A percentile compares a stretch with the other conserved stretches of the same genome.
Conservation (phyloP, 257 asterid genomes). For the Solanum sejunctum region DNA sequence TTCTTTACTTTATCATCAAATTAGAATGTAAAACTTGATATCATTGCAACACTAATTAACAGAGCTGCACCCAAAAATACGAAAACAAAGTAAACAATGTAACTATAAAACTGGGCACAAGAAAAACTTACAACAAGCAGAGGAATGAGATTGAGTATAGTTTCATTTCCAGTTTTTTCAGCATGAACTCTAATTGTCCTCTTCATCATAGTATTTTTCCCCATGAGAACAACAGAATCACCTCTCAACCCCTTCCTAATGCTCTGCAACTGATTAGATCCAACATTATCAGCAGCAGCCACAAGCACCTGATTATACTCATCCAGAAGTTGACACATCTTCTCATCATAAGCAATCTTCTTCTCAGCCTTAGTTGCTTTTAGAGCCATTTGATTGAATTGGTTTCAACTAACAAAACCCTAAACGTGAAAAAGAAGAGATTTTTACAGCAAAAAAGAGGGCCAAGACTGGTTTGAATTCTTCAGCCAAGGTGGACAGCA, state of each 20-base stretch:
- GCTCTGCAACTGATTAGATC: slow-evolving; percentile 77
- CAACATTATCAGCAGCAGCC: slow-evolving; percentile 78
- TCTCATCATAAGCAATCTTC: slow-evolving; percentile 66
- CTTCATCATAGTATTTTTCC: slow-evolving; percentile 98
- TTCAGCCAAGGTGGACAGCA: slow-evolving; percentile 75
- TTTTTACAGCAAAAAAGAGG: slow-evolving; percentile 32
- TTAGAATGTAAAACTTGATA: too few relatives aligned
- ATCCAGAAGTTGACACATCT: slow-evolving; percentile 71
- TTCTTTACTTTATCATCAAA: too few relatives aligned
- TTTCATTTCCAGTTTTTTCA: slow-evolving; percentile 62
- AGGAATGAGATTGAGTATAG: slow-evolving; percentile 66
- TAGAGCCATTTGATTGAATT: slow-evolving; percentile 25
- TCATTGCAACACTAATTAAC: too few relatives aligned
- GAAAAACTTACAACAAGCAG: slow-evolving; percentile 56
- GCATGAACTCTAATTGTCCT: slow-evolving; percentile 61
- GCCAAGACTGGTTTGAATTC: slow-evolving; percentile 50
- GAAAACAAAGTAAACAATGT: not conserved
- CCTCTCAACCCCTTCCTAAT: slow-evolving; percentile 73
- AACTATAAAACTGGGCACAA: not conserved
- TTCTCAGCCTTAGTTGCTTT: slow-evolving; percentile 62
- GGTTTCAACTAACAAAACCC: slow-evolving; percentile 10
- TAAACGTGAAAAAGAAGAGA: slow-evolving; percentile 32
- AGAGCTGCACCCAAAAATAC: not conserved
- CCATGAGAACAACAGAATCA: slow-evolving; percentile 82
- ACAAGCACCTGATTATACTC: slow-evolving; percentile 68